A percentile compares a stretch with the other conserved stretches of the same genome.
phyloP scores from a whole-genome alignment of 2,329 filamentous ascomycete species.

The Aspergillus ustus region DNA sequence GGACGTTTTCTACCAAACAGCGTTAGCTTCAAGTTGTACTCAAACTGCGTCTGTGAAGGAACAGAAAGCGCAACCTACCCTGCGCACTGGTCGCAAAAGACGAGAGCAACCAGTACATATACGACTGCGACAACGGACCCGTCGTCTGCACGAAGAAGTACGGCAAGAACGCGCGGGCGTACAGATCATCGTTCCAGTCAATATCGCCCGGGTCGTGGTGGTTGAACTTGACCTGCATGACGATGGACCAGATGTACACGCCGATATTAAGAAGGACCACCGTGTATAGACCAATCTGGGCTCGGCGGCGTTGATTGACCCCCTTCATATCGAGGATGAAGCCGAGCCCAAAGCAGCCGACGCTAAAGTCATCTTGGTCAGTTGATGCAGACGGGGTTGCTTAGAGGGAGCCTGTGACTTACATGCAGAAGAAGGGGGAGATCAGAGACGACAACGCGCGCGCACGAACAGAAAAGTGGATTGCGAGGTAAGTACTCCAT shows the following conservation, averaged over 20 bases:
- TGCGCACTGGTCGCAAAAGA: conserved; percentile 50
- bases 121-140: conserved; percentile 48
- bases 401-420: conserved; percentile 19
- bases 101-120: conserved; percentile 52
- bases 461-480: conserved; percentile 51
- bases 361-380: conserved; percentile 23
- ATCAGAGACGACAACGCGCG: conserved; percentile 52
- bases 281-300: conserved; percentile 51
- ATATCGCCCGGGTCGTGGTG: conserved; percentile 47
- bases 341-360: conserved; percentile 55
- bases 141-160: conserved; percentile 57
- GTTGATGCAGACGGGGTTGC: background rate
- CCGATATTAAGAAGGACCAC: conserved; percentile 53
- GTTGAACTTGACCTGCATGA: conserved; percentile 52
- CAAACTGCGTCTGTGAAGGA: no score
- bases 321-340: conserved; percentile 50
- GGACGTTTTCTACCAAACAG: no score
- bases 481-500: conserved; percentile 53
- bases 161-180: conserved; percentile 50
- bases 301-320: conserved; percentile 50
- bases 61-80: conserved; percentile 25
- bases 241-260: conserved; percentile 57
- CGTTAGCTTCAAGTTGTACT: no score
- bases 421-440: conserved; percentile 57
- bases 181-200: conserved; percentile 52